Conservation (phyloP, 1,284 basidiomycete genomes). For the Thelephora terrestris region DNA sequence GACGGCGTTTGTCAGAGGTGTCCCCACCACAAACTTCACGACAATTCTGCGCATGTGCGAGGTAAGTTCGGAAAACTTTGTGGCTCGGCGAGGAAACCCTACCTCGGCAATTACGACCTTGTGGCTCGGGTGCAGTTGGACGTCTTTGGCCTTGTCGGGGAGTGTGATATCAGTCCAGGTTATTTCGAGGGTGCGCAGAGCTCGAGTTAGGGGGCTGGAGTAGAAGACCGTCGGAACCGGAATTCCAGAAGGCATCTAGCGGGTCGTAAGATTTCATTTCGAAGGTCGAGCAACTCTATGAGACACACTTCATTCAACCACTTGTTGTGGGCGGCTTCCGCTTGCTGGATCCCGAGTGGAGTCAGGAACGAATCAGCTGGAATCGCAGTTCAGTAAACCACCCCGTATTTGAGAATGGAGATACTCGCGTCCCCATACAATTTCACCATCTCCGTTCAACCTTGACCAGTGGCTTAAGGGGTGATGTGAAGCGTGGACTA, state of each 20-base stretch:
- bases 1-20: slow-evolving; percentile 61
- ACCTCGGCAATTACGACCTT: slow-evolving; percentile 23
- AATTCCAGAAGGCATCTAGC: slow-evolving; percentile 40
- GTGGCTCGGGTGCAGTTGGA: neutral
- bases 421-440: slow-evolving; percentile 70
- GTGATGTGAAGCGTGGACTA: neutral
- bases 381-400: slow-evolving; percentile 2
- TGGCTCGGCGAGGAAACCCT: neutral
- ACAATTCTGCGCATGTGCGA: slow-evolving; percentile 32
- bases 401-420: neutral
- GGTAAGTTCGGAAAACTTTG: neutral
- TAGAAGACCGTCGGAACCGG: slow-evolving; percentile 56
- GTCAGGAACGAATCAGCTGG: slow-evolving; percentile 73
- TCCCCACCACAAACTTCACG: slow-evolving; percentile 64
- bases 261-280: neutral
- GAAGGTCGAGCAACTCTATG: neutral
- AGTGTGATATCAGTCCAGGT: slow-evolving; percentile 29
- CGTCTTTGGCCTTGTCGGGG: neutral
- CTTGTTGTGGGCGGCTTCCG: slow-evolving; percentile 36
- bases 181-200: slow-evolving; percentile 56
- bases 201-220: slow-evolving; percentile 65
- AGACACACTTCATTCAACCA: slow-evolving; percentile 35
- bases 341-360: slow-evolving; percentile 54
- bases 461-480: slow-evolving; percentile 56
- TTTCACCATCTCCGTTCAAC: slow-evolving; percentile 57